phyloP scores from a whole-genome alignment of 176 grass and related monocot species.

The Metroxylon sagu region DNA sequence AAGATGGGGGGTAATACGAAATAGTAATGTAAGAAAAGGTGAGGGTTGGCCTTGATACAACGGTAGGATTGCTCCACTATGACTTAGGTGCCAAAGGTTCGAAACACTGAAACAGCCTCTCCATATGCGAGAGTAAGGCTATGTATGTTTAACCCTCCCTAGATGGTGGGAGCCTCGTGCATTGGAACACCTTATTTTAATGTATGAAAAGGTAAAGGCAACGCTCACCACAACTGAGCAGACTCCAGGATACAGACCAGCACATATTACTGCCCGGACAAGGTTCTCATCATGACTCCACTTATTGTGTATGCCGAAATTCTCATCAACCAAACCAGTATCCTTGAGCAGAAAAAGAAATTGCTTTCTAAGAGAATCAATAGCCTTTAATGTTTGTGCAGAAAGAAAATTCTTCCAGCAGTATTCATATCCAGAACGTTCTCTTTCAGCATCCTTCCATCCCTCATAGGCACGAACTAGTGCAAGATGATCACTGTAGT shows the following conservation, averaged over 20 bases:
- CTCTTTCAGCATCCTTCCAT: conserved; percentile 92
- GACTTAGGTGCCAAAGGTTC: too few species aligned
- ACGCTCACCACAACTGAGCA: conserved; percentile 82
- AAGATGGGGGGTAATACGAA: too few species aligned
- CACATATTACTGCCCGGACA: conserved; percentile 82
- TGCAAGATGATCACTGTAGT: conserved; percentile 89
- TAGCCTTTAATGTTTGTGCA: conserved; percentile 78
- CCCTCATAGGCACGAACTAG: conserved; percentile 83
- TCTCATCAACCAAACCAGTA: conserved; percentile 75
- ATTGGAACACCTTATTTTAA: neutral
- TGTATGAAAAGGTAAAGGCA: conserved; percentile 15
- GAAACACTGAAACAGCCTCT: too few species aligned
- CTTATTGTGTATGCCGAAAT: conserved; percentile 58
- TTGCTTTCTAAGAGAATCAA: conserved; percentile 82
- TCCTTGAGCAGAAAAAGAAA: conserved; percentile 86
- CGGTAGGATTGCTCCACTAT: too few species aligned
- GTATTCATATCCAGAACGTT: conserved; percentile 87
- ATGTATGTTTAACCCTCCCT: too few species aligned
- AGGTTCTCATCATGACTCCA: conserved; percentile 90
- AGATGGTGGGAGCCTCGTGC: too few species aligned
- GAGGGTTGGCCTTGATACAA: neutral
- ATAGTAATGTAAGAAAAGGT: neutral
- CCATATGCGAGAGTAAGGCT: too few species aligned
- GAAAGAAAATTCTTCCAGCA: conserved; percentile 99
- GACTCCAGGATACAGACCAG: conserved; percentile 94